A percentile compares a stretch with the other conserved stretches of the same genome.
These are phyloP conservation scores for Dalbergia cochinchinensis DNA, from an alignment of 306 rosid species.

Conservation along the genomic window DNA sequence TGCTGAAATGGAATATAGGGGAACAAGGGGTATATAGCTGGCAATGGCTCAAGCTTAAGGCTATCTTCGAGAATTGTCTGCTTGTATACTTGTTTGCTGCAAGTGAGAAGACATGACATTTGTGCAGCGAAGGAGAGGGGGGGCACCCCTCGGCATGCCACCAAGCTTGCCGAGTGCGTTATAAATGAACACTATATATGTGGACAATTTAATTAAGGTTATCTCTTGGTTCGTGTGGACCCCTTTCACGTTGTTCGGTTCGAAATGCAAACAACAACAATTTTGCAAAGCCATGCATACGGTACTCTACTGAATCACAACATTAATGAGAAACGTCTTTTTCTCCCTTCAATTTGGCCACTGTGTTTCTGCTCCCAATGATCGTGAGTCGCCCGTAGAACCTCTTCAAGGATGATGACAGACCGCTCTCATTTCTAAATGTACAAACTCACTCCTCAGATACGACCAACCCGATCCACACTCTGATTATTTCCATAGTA, in stretches of 20 bases:
- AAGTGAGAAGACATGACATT: not conserved
- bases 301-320: not conserved
- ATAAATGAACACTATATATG: slow-evolving; percentile 8
- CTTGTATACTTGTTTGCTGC: not conserved
- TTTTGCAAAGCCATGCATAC: slow-evolving; percentile 23
- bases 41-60: not conserved
- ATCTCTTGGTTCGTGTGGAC: not conserved
- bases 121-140: not conserved
- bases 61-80: not conserved
- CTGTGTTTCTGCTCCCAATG: not conserved
- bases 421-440: not conserved
- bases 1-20: not conserved
- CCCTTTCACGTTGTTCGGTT: slow-evolving; percentile 18
- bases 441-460: too few species aligned
- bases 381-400: not conserved
- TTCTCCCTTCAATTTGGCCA: not conserved
- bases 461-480: too few species aligned
- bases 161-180: not conserved
- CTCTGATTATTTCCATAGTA: too few species aligned
- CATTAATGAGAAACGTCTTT: not conserved
- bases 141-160: not conserved
- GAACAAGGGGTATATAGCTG: not conserved
- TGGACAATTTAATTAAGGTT: slow-evolving; percentile 19
- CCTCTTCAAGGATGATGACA: not conserved
- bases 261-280: slow-evolving; percentile 1